phyloP scores from a whole-genome alignment of 352 stramenopile genomes.

The Lagenidium giganteum region DNA sequence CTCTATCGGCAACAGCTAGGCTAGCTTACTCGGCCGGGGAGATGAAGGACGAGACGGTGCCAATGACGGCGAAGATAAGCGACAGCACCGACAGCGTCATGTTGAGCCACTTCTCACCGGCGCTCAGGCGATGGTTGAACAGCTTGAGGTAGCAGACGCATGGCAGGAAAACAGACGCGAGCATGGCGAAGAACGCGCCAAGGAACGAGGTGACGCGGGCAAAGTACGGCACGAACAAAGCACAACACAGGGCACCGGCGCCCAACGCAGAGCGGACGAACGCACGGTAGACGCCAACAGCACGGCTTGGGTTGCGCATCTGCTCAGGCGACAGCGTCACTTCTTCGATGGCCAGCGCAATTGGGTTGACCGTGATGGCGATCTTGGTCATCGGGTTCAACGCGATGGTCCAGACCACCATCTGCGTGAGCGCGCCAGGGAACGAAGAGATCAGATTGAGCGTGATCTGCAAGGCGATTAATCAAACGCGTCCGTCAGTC shows the following conservation, averaged over 20 bases:
- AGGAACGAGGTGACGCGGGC: conserved; percentile 80
- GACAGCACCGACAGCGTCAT: conserved; percentile 43
- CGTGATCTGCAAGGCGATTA: conserved; percentile 35
- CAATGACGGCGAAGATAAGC: conserved; percentile 65
- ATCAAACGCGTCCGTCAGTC: too few species aligned
- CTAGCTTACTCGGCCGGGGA: conserved; percentile 53
- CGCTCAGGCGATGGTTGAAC: conserved; percentile 45
- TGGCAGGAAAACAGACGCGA: conserved; percentile 78
- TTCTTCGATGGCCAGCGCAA: conserved; percentile 74
- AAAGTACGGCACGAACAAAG: conserved; percentile 79
- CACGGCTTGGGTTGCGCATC: conserved; percentile 23
- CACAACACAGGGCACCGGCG: conserved; percentile 45
- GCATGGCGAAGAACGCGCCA: conserved; percentile 82
- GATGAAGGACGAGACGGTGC: conserved; percentile 75
- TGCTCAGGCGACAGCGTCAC: conserved; percentile 45
- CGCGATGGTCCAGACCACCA: conserved; percentile 79
- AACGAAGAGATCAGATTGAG: conserved; percentile 75
- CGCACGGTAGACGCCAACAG: conserved; percentile 46
- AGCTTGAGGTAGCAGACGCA: conserved; percentile 85
- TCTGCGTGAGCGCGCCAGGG: conserved; percentile 45
- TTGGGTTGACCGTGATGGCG: conserved; percentile 75
- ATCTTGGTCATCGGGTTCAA: conserved; percentile 89
- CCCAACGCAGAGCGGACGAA: conserved; percentile 62
- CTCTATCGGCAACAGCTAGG: too few species aligned
- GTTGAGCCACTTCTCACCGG: conserved; percentile 53